Percentiles rank a stretch among this genome's conserved stretches.
These are phyloP conservation scores for Platanthera guangdongensis DNA, from an alignment of 106 monocot genomes.

Conservation along the genomic window DNA sequence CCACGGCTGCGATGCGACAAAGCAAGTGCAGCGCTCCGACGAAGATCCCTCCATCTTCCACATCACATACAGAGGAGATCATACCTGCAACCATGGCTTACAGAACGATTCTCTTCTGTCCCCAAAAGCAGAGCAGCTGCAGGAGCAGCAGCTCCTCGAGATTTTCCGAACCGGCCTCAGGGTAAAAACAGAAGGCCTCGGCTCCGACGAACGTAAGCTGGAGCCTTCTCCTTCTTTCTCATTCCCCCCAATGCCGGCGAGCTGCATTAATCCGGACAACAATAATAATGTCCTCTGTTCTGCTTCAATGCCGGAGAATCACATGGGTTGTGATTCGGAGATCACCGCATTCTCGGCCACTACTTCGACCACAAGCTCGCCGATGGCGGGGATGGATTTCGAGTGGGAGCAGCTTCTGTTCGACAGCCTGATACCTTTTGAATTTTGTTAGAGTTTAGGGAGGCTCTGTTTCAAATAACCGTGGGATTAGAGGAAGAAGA, in stretches of 20 bases:
- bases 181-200: slow-evolving; percentile 11
- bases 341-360: slow-evolving; percentile 27
- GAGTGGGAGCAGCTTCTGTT: slow-evolving; percentile 5
- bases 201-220: background rate
- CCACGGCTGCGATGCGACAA: slow-evolving; percentile 35
- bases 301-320: slow-evolving; percentile 11
- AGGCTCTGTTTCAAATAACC: too few relatives aligned
- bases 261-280: slow-evolving; percentile 1
- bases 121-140: slow-evolving; percentile 12
- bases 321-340: slow-evolving; percentile 14
- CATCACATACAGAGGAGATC: slow-evolving; percentile 30
- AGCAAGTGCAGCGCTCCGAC: slow-evolving; percentile 43
- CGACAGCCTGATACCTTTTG: slow-evolving; percentile 21
- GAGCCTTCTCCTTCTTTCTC: slow-evolving; percentile 14
- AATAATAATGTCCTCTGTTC: slow-evolving; percentile 23
- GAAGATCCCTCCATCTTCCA: slow-evolving; percentile 26
- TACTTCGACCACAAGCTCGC: slow-evolving; percentile 29
- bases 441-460: slow-evolving; percentile 6
- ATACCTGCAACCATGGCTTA: slow-evolving; percentile 18
- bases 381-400: slow-evolving; percentile 32
- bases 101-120: background rate
- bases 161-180: slow-evolving; percentile 12
- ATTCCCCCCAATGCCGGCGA: slow-evolving; percentile 25
- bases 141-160: slow-evolving; percentile 9
- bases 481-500: too few relatives aligned